phyloP scores from a whole-genome alignment of 352 stramenopile genomes.

The Phytopythium ostracodes region DNA sequence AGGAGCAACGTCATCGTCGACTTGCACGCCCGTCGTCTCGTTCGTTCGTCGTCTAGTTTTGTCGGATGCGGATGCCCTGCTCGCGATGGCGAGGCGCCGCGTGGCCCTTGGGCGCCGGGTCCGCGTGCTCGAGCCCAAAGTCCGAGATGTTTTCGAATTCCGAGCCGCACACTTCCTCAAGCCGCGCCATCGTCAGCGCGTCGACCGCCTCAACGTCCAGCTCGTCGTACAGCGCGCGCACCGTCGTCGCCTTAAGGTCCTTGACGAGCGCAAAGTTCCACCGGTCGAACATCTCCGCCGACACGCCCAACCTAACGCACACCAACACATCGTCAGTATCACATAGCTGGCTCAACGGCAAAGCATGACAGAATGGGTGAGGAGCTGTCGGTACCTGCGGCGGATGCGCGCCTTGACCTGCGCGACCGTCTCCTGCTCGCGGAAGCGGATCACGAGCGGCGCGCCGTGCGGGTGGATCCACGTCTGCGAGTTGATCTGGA shows the following conservation, averaged over 20 bases:
- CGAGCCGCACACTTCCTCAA: conserved; percentile 53
- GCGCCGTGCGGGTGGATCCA: conserved; percentile 79
- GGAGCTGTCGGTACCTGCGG: conserved; percentile 28
- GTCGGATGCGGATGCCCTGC: conserved; percentile 81
- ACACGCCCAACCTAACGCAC: conserved; percentile 56
- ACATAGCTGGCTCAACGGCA: too few species aligned
- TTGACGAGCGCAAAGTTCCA: conserved; percentile 79
- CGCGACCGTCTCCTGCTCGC: conserved; percentile 52
- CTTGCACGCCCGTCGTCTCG: background rate
- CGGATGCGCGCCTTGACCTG: conserved; percentile 75
- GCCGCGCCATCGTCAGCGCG: conserved; percentile 47
- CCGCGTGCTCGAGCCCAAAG: conserved; percentile 72
- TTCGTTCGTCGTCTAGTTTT: conserved; percentile 59
- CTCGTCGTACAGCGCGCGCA: conserved; percentile 52
- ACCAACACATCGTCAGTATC: conserved; percentile 12
- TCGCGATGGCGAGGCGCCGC: conserved; percentile 38
- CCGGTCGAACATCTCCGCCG: conserved; percentile 51
- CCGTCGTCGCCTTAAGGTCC: conserved; percentile 62
- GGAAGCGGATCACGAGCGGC: conserved; percentile 62
- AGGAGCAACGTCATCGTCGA: too few species aligned
- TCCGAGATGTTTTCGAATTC: conserved; percentile 49
- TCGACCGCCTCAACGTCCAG: conserved; percentile 55
- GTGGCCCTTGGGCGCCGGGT: conserved; percentile 30
- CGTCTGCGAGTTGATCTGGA: conserved; percentile 41
- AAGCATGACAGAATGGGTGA: too few species aligned